Conservation (phyloP, 2,329 filamentous ascomycete species). For the Phyllosticta citrichinensis region DNA sequence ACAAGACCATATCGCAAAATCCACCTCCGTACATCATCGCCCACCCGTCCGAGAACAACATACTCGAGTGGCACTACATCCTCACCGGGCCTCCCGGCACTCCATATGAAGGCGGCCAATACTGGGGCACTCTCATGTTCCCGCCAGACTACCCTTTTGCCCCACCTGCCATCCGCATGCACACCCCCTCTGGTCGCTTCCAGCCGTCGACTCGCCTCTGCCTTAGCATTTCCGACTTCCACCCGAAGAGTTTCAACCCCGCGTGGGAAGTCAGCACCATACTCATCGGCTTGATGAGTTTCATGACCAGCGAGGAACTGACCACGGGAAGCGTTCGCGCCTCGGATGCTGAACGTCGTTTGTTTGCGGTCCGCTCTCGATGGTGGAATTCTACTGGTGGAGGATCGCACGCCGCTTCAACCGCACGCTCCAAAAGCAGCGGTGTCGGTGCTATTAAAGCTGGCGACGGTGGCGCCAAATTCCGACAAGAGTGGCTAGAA, state of each 20-base stretch:
- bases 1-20: slow-evolving; percentile 57
- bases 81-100: slow-evolving; percentile 90
- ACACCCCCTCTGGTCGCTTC: slow-evolving; percentile 92
- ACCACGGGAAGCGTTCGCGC: slow-evolving; percentile 83
- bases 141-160: slow-evolving; percentile 95
- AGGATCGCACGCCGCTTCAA: slow-evolving; percentile 48
- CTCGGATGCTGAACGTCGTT: slow-evolving; percentile 64
- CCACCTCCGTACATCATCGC: slow-evolving; percentile 83
- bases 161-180: slow-evolving; percentile 96
- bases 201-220: slow-evolving; percentile 86
- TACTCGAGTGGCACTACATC: slow-evolving; percentile 93
- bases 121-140: slow-evolving; percentile 96
- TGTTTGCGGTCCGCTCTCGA: slow-evolving; percentile 64
- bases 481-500: slow-evolving; percentile 81
- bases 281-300: slow-evolving; percentile 82
- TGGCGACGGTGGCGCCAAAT: slow-evolving; percentile 87
- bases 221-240: slow-evolving; percentile 93
- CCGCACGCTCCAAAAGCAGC: slow-evolving; percentile 8
- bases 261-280: slow-evolving; percentile 98
- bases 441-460: slow-evolving; percentile 66
- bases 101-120: slow-evolving; percentile 88
- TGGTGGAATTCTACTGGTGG: slow-evolving; percentile 98
- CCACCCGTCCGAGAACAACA: slow-evolving; percentile 83
- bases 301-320: slow-evolving; percentile 99
- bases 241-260: slow-evolving; percentile 95